phyloP scores from a whole-genome alignment of 176 grass and related monocot genomes.

The Raddia guianensis region DNA sequence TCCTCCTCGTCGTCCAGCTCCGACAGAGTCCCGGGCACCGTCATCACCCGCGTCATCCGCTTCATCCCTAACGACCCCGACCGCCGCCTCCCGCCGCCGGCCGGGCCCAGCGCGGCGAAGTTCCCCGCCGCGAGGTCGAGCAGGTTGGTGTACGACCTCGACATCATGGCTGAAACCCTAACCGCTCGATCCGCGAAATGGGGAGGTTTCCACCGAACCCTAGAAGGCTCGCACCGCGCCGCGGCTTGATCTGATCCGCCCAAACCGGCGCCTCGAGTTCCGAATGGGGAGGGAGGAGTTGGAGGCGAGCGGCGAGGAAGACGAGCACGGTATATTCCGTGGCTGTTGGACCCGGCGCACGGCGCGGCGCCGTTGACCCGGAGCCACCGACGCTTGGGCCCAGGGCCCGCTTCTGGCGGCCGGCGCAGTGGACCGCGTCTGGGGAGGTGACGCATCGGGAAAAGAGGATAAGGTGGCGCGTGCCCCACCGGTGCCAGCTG shows the following conservation, averaged over 20 bases:
- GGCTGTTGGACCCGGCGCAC: conserved; percentile 7
- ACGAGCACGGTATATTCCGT: conserved; percentile 45
- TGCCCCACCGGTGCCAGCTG: conserved; percentile 70
- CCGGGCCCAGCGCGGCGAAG: conserved; percentile 63
- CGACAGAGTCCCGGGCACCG: conserved; percentile 70
- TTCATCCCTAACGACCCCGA: conserved; percentile 45
- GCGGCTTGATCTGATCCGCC: conserved; percentile 40
- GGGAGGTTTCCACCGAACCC: conserved; percentile 25
- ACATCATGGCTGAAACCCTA: conserved; percentile 66
- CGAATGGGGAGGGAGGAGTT: neutral
- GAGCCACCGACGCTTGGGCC: neutral
- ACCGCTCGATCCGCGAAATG: conserved; percentile 24
- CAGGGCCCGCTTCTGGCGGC: rapidly evolving
- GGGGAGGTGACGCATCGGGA: conserved; percentile 6
- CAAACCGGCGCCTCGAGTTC: conserved; percentile 24
- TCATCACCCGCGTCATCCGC: conserved; percentile 78
- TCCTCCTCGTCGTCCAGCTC: conserved; percentile 81
- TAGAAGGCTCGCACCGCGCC: neutral
- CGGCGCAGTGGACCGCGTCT: neutral
- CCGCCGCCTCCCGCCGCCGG: conserved; percentile 46
- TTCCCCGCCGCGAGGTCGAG: conserved; percentile 82
- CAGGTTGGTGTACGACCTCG: conserved; percentile 82
- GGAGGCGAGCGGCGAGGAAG: conserved; percentile 32
- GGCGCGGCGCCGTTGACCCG: neutral
- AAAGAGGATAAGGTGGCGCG: conserved; percentile 63